Base-by-base conservation (phyloP, 306 rosid species). In the Styphnolobium japonicum region DNA sequence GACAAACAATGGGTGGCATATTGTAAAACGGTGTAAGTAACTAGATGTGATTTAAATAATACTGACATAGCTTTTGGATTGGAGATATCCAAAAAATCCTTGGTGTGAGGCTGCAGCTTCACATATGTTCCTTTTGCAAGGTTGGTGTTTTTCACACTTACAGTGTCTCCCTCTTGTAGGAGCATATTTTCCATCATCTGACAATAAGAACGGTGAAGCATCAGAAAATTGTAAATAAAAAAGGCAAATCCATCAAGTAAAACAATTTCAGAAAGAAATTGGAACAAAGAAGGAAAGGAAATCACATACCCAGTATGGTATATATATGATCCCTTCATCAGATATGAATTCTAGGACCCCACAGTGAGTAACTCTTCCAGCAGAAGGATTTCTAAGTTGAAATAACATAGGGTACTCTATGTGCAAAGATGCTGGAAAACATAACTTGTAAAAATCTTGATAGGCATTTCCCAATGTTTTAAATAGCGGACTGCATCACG, bases 41-140 rank as follows among this genome's bases (percentile, higher is more conserved):
- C 23, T 56, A 58, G 16, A 49, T 23, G 11, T 12, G 21, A 7
- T 27, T 2, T 15, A 69, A 42, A 77, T 80, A 48, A 71, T 33
- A 81, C 87, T 80, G 22, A 84, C 92, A 82, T 84, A 37, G 90
- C 90, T 73, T 82, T 89, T 75, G 92, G 90, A 58, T 89, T 82
- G 46, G 86, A 84, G 73, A 89, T 69, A 74, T 86, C 89, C 75
- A 84, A 85, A 67, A 88, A 88, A 66, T 86, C 88, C 82, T 21
- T 82, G 56, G 89, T 89, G 86, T 82, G 92, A 51, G 92, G 92
- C 65, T 88, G 92, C 82, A 88, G 83, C 87, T 88, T 88, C 84
- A 79, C 90, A 25, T 71, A 86, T 18, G 84, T 88, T 72, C 84
- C 92, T 82, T 88, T 86, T 8, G 77, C 83, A 3, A 88, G 85